Evolutionary conservation across 1,284 basidiomycete species (phyloP), one percentile per base, ranked within the genome.

Genomic region (Cryptococcus sp.): DNA sequence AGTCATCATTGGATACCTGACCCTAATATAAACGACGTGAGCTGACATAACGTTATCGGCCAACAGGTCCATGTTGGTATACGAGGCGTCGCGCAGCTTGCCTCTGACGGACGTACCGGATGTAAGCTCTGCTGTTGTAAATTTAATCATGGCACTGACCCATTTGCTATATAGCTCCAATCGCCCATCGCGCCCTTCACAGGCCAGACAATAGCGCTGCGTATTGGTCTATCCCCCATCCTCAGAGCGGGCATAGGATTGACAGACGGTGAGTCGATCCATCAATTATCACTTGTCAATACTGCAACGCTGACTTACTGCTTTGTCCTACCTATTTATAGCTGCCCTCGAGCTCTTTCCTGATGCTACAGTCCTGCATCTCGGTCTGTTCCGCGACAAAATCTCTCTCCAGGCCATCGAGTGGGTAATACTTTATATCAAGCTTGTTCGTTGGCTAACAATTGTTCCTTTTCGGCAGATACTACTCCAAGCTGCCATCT

Each of bases 191-290:
- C 77, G 1, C 51, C 68, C 10, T 81, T 76, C 62, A 78, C 76
- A 0, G 80, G 80, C 39, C 66, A 73, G 29, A 65, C 70, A n/a
- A 64, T 81, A 48, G 70, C 74, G 6, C 69, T 88, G 17, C 83
- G 85, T 49, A 85, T 98, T 58, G 94, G 91, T 7, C 78, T 98
- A 52, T 88, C 90, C 3, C 94, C 94, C 37, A 91, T 98, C 69
- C 81, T 98, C 55, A 87, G 94, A 50, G 94, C 94, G 16, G 94
- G 94, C 20, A 81, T 94, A 57, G 92, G 92, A n/a, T 93, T 98
- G 90, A 86, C 89, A 0, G 92, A 96, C 66, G 86, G 89, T 61
- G 74, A 45, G 77, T 66, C 22, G 1, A 10, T 17, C 17, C 11
- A 8, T 10, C 8, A 7, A 37, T 51, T 39, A 34, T 44, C 25